phyloP scores from a whole-genome alignment of 208 protist species.

The Strigomonas culicis region DNA sequence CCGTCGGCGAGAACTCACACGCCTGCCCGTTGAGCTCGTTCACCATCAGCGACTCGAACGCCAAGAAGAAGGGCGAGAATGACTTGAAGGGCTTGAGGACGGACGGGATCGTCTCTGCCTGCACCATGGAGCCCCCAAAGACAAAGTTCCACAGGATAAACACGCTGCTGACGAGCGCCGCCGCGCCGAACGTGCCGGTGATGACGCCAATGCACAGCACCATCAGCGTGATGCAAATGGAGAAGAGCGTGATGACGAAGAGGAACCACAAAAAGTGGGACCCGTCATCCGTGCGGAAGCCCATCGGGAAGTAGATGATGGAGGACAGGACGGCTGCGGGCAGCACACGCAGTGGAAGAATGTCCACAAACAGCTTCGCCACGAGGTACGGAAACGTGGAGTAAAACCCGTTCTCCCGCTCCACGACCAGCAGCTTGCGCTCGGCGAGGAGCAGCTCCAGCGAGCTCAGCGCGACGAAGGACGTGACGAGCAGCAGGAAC shows the following conservation, averaged over 20 bases:
- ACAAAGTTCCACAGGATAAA: slow-evolving; percentile 91
- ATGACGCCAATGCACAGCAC: slow-evolving; percentile 82
- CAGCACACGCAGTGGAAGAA: slow-evolving; percentile 83
- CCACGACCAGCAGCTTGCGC: slow-evolving; percentile 84
- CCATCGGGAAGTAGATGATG: slow-evolving; percentile 91
- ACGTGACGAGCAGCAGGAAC: slow-evolving; percentile 83
- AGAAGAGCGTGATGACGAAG: slow-evolving; percentile 78
- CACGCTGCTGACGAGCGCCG: slow-evolving; percentile 82
- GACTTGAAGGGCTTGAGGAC: slow-evolving; percentile 56
- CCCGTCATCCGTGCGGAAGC: slow-evolving; percentile 75
- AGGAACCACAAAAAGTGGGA: slow-evolving; percentile 89
- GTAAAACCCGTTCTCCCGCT: slow-evolving; percentile 90
- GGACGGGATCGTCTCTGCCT: slow-evolving; percentile 74
- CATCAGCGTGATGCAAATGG: slow-evolving; percentile 74
- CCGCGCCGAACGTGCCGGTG: slow-evolving; percentile 68
- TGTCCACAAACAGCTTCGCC: slow-evolving; percentile 87
- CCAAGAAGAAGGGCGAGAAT: slow-evolving; percentile 86
- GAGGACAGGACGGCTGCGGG: slow-evolving; percentile 77
- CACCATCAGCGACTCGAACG: slow-evolving; percentile 89
- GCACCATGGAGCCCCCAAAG: slow-evolving; percentile 89
- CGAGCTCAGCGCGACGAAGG: slow-evolving; percentile 83
- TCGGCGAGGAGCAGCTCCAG: slow-evolving; percentile 88
- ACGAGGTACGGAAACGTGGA: slow-evolving; percentile 83
- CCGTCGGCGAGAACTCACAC: slow-evolving; percentile 77
- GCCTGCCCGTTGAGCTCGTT: slow-evolving; percentile 90